Conservation (phyloP, 805 yeast genomes). For the Lipomyces yamanashiensis region DNA sequence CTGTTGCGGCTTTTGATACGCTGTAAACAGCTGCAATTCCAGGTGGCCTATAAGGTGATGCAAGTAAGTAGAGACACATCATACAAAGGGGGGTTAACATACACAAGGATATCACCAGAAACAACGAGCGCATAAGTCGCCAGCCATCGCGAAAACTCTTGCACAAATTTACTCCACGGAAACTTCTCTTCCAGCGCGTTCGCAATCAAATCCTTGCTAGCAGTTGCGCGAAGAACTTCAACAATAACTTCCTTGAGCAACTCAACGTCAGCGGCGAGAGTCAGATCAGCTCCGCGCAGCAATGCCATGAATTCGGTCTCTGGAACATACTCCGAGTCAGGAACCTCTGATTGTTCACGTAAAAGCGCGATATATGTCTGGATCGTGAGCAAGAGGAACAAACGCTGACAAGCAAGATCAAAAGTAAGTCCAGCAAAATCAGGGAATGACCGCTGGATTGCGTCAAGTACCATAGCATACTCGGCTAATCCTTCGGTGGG, state of each 20-base stretch:
- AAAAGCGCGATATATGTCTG: not conserved
- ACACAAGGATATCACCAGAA: not conserved
- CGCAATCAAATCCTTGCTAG: not conserved
- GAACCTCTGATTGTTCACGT: too few relatives aligned
- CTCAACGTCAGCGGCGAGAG: not conserved
- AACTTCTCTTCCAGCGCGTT: not conserved
- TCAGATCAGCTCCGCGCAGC: not conserved
- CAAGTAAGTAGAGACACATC: not conserved
- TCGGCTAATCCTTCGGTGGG: not conserved
- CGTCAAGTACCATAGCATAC: not conserved
- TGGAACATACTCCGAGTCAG: too few relatives aligned
- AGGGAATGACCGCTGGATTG: not conserved
- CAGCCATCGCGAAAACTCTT: constrained; percentile 9
- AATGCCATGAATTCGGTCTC: not conserved
- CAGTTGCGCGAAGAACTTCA: not conserved
- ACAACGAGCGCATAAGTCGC: not conserved
- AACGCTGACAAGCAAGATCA: not conserved
- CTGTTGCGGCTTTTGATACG: constrained; percentile 1
- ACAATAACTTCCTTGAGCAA: not conserved
- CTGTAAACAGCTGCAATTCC: not conserved
- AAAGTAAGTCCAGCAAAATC: not conserved
- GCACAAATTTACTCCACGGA: constrained; percentile 7
- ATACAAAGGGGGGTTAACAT: not conserved
- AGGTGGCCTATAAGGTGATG: not conserved
- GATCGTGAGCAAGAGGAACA: constrained; percentile 1